A percentile compares a stretch with the other conserved stretches of the same genome.
phyloP scores from a whole-genome alignment of 75 land plant genomes.

The Gnetum montanum region DNA sequence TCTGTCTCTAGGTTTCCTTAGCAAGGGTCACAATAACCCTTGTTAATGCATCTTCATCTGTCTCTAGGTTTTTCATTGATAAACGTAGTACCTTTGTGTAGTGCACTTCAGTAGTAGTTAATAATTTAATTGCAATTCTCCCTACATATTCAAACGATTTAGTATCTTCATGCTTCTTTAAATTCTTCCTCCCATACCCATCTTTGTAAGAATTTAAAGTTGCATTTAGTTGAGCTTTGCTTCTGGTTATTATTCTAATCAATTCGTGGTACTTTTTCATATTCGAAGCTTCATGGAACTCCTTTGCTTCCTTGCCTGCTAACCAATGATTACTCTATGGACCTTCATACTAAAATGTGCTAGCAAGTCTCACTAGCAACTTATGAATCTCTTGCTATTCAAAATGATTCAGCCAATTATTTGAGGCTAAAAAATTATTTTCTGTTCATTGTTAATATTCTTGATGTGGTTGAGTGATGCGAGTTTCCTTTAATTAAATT shows the following conservation, averaged over 20 bases:
- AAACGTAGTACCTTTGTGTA: slow-evolving; percentile 27
- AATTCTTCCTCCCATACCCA: slow-evolving; percentile 30
- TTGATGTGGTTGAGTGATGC: too few relatives aligned
- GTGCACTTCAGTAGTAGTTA: too few relatives aligned
- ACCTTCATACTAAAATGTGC: slow-evolving; percentile 49
- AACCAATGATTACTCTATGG: slow-evolving; percentile 27
- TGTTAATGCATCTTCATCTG: slow-evolving; percentile 53
- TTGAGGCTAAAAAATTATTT: too few relatives aligned
- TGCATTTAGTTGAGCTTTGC: slow-evolving; percentile 50
- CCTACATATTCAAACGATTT: too few relatives aligned
- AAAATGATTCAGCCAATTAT: too few relatives aligned
- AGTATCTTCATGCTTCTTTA: too few relatives aligned
- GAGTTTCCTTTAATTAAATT: too few relatives aligned
- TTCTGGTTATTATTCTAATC: slow-evolving; percentile 55
- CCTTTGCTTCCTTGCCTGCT: slow-evolving; percentile 46
- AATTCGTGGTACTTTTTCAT: slow-evolving; percentile 38
- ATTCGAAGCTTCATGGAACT: slow-evolving; percentile 30
- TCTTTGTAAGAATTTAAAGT: slow-evolving; percentile 49
- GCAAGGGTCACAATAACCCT: slow-evolving; percentile 57
- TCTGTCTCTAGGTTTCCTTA: too few relatives aligned
- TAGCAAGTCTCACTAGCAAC: slow-evolving; percentile 56
- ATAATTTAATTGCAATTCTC: too few relatives aligned
- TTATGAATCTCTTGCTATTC: too few relatives aligned
- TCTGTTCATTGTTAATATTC: too few relatives aligned
- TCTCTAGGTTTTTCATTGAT: slow-evolving; percentile 56